Evolutionary conservation across 2,329 filamentous ascomycete species (phyloP).

Genomic region (Cordyceps cicadae): DNA sequence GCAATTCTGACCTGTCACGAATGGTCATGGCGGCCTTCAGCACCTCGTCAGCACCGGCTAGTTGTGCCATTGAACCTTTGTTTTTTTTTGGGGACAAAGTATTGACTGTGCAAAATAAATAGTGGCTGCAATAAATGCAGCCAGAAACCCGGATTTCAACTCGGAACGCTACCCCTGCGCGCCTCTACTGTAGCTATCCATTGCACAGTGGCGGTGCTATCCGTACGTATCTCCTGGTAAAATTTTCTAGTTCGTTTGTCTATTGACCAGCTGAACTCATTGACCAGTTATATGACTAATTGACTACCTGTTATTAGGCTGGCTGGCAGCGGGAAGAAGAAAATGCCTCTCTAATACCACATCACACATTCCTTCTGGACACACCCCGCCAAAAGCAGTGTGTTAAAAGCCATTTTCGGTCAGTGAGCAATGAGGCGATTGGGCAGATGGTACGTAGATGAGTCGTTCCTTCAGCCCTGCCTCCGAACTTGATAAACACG

Average conservation of each 20-base stretch:
- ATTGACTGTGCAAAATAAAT: neutral
- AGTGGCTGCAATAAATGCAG: neutral
- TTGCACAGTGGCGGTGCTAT: neutral
- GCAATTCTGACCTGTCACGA: constrained; percentile 6
- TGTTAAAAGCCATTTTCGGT: neutral
- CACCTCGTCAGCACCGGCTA: neutral
- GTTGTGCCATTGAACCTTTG: neutral
- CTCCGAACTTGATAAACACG: neutral
- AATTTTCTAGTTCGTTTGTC: neutral
- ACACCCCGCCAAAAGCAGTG: no score
- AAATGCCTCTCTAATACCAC: neutral
- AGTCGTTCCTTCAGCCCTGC: neutral
- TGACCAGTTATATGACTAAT: no score
- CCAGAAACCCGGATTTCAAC: neutral
- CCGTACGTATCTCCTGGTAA: neutral
- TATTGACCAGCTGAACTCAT: neutral
- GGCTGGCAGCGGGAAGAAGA: neutral
- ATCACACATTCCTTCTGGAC: no score
- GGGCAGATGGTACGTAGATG: no score
- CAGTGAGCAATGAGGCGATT: neutral
- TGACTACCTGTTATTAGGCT: neutral
- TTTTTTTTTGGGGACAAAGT: neutral
- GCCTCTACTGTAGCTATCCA: neutral
- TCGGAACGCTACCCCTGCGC: neutral
- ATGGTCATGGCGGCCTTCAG: neutral